Evolutionary conservation across 768 basidiomycete species (phyloP).

Genomic region (Pleurotus tuoliensis): DNA sequence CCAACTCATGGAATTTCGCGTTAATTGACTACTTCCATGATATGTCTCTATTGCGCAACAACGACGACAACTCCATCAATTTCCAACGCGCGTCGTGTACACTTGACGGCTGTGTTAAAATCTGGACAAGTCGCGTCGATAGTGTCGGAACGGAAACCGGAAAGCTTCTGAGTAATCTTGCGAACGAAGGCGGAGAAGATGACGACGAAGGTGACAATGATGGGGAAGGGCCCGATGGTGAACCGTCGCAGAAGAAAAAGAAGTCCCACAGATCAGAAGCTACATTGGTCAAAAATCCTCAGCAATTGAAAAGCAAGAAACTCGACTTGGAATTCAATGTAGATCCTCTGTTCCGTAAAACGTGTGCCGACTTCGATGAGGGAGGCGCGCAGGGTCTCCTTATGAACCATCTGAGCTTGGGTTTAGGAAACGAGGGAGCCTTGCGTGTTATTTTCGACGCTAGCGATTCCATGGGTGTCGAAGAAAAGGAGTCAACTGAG

Average conservation of each 20-base stretch:
- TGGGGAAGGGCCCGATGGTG: conserved; percentile 65
- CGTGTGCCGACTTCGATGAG: conserved; percentile 97
- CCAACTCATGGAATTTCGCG: conserved; percentile 97
- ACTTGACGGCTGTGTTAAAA: conserved; percentile 97
- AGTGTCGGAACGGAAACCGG: conserved; percentile 96
- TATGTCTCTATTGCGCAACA: conserved; percentile 92
- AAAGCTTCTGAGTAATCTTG: conserved; percentile 89
- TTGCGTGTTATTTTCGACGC: conserved; percentile 95
- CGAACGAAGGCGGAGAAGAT: conserved; percentile 47
- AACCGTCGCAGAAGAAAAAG: conserved; percentile 56
- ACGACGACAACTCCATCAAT: conserved; percentile 93
- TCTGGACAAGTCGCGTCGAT: conserved; percentile 98
- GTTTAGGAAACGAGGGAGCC: conserved; percentile 73
- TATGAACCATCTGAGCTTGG: conserved; percentile 91
- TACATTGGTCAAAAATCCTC: conserved; percentile 85
- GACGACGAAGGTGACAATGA: conserved; percentile 58
- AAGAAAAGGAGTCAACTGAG: conserved; percentile 72
- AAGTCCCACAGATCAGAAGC: conserved; percentile 69
- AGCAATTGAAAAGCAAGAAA: conserved; percentile 84
- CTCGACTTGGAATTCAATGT: conserved; percentile 94
- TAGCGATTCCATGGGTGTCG: conserved; percentile 81
- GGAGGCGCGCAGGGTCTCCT: conserved; percentile 93
- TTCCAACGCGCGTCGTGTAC: conserved; percentile 98
- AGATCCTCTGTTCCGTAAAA: conserved; percentile 97
- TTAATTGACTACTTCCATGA: conserved; percentile 99